Conservation (phyloP, 2,329 filamentous ascomycete species). For the Purpureocillium takamizusanense region DNA sequence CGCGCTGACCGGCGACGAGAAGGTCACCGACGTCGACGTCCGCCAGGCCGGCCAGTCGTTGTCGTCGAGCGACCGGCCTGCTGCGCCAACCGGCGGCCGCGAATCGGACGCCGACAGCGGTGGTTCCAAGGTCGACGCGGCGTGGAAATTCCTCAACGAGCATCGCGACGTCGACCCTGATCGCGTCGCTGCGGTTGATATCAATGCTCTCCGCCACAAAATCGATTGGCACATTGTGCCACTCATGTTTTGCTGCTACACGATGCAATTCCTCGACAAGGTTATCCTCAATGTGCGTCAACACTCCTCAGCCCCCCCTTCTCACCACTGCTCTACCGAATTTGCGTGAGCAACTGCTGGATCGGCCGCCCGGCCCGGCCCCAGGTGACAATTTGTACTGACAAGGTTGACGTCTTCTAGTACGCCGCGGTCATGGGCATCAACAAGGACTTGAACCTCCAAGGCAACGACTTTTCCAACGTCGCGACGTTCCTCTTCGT, state of each 20-base stretch:
- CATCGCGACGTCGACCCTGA: slow-evolving; percentile 27
- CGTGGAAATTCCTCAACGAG: slow-evolving; percentile 35
- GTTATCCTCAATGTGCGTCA: slow-evolving; percentile 49
- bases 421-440: slow-evolving; percentile 61
- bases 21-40: slow-evolving; percentile 10
- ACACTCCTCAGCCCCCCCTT: not conserved
- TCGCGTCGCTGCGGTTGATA: slow-evolving; percentile 25
- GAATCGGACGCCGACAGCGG: not conserved
- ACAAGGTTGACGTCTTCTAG: slow-evolving; percentile 22
- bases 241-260: slow-evolving; percentile 52
- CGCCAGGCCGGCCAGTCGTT: slow-evolving; percentile 9
- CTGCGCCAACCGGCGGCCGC: not conserved
- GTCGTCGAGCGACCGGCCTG: slow-evolving; percentile 9
- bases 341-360: too few relatives aligned
- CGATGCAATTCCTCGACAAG: slow-evolving; percentile 57
- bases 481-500: slow-evolving; percentile 55
- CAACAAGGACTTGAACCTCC: slow-evolving; percentile 38
- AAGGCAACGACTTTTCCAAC: slow-evolving; percentile 53
- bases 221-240: slow-evolving; percentile 52
- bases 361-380: too few relatives aligned
- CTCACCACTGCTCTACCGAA: too few relatives aligned
- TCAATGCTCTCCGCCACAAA: slow-evolving; percentile 39
- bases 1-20: slow-evolving; percentile 12
- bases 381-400: too few relatives aligned
- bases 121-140: slow-evolving; percentile 27